Percentiles rank a stretch among this genome's conserved stretches.
Conservation (phyloP, 441 rosid genomes). For the Euphorbia celastroides region DNA sequence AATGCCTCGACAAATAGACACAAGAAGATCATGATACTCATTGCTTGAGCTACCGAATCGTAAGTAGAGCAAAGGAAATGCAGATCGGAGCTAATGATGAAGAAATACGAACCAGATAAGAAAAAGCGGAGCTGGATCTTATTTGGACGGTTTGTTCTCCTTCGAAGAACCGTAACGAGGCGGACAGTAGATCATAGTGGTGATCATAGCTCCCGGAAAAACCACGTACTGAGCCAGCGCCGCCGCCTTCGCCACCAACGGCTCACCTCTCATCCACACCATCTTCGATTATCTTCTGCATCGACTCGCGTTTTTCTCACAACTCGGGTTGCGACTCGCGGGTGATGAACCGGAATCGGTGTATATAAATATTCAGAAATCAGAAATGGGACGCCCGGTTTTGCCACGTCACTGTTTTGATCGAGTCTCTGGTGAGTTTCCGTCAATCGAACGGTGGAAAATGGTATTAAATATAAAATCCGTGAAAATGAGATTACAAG, state of each 20-base stretch:
- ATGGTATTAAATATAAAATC: too few species aligned
- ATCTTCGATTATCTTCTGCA: not conserved
- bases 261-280: constrained; percentile 45
- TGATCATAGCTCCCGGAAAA: constrained; percentile 50
- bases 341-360: too few species aligned
- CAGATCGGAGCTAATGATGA: not conserved
- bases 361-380: too few species aligned
- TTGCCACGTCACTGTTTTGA: too few species aligned
- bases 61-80: not conserved
- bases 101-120: constrained; percentile 8
- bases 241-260: constrained; percentile 50
- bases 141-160: constrained; percentile 27
- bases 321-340: too few species aligned
- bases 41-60: too few species aligned
- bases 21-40: not conserved
- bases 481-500: too few species aligned
- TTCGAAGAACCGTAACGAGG: constrained; percentile 37
- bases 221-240: constrained; percentile 36
- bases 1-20: not conserved
- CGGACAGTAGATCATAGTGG: constrained; percentile 51
- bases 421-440: too few species aligned
- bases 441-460: too few species aligned
- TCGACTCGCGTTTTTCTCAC: not conserved
- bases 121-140: not conserved
- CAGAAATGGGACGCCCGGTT: too few species aligned